Evolutionary conservation across 306 rosid species (phyloP).

Genomic region (Canavalia gladiata): DNA sequence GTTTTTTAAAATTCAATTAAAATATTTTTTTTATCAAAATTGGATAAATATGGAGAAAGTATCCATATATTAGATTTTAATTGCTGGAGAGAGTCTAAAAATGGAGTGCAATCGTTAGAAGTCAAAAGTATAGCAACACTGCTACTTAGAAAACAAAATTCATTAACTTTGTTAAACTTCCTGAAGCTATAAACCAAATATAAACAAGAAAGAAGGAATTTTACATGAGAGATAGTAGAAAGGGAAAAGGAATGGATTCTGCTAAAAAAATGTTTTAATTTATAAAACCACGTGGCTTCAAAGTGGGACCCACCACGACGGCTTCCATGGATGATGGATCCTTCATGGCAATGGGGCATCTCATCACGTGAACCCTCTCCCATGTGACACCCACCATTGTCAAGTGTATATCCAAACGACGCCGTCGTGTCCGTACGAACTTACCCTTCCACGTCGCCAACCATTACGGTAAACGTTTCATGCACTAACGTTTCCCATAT

Average conservation of each 20-base stretch:
- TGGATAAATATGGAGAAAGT: no score
- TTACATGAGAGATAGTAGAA: neutral
- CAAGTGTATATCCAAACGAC: slow-evolving; percentile 42
- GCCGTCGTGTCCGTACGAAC: slow-evolving; percentile 30
- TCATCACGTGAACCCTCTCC: slow-evolving; percentile 68
- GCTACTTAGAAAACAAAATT: neutral
- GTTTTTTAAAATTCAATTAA: no score
- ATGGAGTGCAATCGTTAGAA: no score
- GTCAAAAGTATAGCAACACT: no score
- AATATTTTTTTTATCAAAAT: no score
- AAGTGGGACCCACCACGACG: slow-evolving; percentile 34
- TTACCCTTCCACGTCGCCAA: neutral
- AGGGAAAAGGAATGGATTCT: slow-evolving; percentile 49
- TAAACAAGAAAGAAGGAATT: slow-evolving; percentile 4
- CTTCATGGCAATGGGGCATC: slow-evolving; percentile 45
- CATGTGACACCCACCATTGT: slow-evolving; percentile 43
- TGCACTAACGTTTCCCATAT: slow-evolving; percentile 69
- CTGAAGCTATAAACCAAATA: slow-evolving; percentile 16
- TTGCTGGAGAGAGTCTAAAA: no score
- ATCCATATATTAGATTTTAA: no score
- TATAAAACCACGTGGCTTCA: neutral
- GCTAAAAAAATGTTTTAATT: slow-evolving; percentile 2
- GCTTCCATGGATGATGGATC: slow-evolving; percentile 41
- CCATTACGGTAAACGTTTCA: slow-evolving; percentile 61
- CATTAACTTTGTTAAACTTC: slow-evolving; percentile 19